Evolutionary conservation across 2,329 filamentous ascomycete genomes (phyloP).

Genomic region (Penicillium sp.): DNA sequence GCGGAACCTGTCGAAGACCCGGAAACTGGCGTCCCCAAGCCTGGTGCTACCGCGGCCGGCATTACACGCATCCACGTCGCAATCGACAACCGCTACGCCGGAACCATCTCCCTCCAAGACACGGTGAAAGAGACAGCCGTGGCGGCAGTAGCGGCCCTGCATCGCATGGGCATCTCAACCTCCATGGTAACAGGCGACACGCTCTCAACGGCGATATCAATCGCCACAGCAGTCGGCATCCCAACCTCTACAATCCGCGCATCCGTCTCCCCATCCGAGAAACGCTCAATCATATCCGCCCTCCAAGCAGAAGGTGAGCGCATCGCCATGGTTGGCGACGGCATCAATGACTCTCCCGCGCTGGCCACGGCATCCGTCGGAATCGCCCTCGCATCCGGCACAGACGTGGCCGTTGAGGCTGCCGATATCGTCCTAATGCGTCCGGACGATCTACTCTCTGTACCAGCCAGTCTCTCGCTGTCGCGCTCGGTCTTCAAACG

Average conservation of each 20-base stretch:
- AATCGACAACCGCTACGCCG: conserved; percentile 76
- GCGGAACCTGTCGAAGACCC: conserved; percentile 17
- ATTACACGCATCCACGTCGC: conserved; percentile 90
- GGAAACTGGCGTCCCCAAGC: conserved; percentile 30
- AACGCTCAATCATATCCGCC: conserved; percentile 76
- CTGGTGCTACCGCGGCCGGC: conserved; percentile 53
- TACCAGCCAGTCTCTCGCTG: conserved; percentile 81
- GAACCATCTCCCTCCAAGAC: conserved; percentile 80
- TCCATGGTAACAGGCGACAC: conserved; percentile 96
- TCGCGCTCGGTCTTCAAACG: conserved; percentile 81
- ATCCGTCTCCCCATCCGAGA: conserved; percentile 85
- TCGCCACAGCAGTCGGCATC: conserved; percentile 81
- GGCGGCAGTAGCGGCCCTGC: conserved; percentile 75
- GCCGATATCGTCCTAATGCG: conserved; percentile 96
- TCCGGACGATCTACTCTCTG: conserved; percentile 83
- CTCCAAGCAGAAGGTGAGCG: conserved; percentile 72
- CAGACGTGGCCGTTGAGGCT: conserved; percentile 96
- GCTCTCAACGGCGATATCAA: conserved; percentile 74
- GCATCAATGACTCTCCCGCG: conserved; percentile 96
- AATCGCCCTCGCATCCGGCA: conserved; percentile 87
- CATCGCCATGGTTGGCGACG: conserved; percentile 96
- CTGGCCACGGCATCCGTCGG: conserved; percentile 89
- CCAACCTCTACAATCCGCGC: conserved; percentile 72
- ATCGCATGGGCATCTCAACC: conserved; percentile 78
- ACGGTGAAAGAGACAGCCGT: conserved; percentile 85